A percentile compares a stretch with the other conserved stretches of the same genome.
Evolutionary conservation across 129 eudicot species (phyloP).

Genomic region (Logfia minima): DNA sequence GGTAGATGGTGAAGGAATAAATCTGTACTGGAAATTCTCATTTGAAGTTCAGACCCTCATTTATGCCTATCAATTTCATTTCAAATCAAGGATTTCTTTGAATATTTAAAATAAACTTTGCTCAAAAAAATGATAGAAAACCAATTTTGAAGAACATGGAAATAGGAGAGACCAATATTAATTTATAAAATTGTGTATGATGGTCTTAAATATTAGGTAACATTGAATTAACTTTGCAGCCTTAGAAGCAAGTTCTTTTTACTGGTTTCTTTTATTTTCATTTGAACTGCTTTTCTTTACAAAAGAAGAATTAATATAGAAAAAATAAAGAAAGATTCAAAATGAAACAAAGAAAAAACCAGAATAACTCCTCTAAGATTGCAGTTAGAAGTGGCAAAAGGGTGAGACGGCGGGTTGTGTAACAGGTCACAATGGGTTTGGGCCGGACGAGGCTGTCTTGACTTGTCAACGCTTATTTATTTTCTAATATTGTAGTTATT

Average conservation of each 20-base stretch:
- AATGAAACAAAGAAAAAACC: background rate
- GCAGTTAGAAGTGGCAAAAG: background rate
- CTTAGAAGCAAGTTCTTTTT: background rate
- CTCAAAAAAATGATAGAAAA: too few species aligned
- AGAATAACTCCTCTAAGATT: background rate
- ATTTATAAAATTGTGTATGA: too few species aligned
- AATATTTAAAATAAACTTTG: too few species aligned
- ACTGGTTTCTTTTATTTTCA: background rate
- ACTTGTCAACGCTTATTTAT: background rate
- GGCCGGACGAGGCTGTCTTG: background rate
- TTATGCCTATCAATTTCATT: background rate
- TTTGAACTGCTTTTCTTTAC: background rate
- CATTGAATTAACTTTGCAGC: background rate
- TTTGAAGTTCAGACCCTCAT: background rate
- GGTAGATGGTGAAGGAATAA: too few species aligned
- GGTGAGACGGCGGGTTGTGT: background rate
- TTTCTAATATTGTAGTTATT: too few species aligned
- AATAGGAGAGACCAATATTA: too few species aligned
- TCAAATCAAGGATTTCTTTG: too few species aligned
- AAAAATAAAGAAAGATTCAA: background rate
- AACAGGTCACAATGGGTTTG: background rate
- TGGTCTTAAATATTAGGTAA: too few species aligned
- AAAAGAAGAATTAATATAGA: background rate
- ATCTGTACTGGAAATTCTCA: background rate
- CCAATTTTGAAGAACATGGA: too few species aligned